Base-by-base conservation (phyloP, 2,329 filamentous ascomycete species). In the Lasiodiplodia hormozganensis region DNA sequence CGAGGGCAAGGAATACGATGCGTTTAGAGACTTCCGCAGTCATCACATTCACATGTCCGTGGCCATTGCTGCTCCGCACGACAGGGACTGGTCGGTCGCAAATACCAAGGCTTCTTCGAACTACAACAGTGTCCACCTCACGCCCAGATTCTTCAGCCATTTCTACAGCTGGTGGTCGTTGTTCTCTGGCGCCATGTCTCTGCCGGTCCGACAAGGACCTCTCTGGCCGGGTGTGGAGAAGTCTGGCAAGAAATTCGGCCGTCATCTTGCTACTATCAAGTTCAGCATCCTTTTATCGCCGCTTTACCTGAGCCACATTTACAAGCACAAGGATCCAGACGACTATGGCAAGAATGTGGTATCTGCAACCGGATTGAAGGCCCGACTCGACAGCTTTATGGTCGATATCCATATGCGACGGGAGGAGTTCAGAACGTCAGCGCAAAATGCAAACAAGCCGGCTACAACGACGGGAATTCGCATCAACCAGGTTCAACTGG, bases 91-190 rank as follows among this genome's bases (percentile, higher is more conserved):
- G 96, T 87, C 90, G 47, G 87, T 92, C 2, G 87, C 90, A 2
- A 92, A 91, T 73, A 82, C 89, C 3, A 89, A 92, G 71, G 88
- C 91, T 3, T 96, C 94, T 1, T 88, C 90, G 71, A 98, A 95
- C 76, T 99, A 99, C 83, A 99, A 99, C 77, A 94, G 95, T 0
- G 92, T 98, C 1, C 96, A 99, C 79, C 86, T 99, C 36, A 96
- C 92, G 1, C 96, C 96, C 6, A 90, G 94, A 10, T 97, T 99
- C 83, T 99, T 99, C 78, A 97, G 95, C 0, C 96, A 99, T 78
- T 99, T 99, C 84, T 98, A 94, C 82, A 89, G 90, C 68, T 99
- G 96, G 96, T 98, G 94, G 94, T 95, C 92, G 0, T 89, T 98
- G 73, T 99, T 99, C 80, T 94, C 94, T 10, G 94, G 95, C 1